Percentiles rank a stretch among this genome's conserved stretches.
Evolutionary conservation across 495 filamentous ascomycete genomes (phyloP).

Genomic region (Trichodelitschia bisporula): DNA sequence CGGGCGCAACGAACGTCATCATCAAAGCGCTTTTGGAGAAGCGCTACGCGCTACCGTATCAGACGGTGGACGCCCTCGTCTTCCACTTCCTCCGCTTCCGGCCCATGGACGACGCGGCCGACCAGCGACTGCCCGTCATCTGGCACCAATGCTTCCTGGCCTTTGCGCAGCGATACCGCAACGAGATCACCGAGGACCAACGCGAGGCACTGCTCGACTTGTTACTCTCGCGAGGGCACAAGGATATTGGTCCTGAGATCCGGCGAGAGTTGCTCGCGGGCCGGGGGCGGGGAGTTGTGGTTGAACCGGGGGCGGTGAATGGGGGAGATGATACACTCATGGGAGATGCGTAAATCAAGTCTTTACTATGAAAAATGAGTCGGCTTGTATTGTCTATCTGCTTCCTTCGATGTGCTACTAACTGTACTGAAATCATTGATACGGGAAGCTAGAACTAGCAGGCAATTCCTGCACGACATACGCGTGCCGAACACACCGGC

Average conservation of each 20-base stretch:
- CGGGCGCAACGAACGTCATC: conserved; percentile 70
- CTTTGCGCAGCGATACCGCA: conserved; percentile 83
- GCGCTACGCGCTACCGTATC: conserved; percentile 85
- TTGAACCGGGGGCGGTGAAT: conserved; percentile 29
- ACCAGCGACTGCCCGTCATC: conserved; percentile 47
- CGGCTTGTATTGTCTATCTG: no score
- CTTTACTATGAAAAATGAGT: no score
- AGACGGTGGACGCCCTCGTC: conserved; percentile 80
- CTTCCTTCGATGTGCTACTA: no score
- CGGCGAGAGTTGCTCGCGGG: conserved; percentile 76
- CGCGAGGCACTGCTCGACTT: conserved; percentile 78
- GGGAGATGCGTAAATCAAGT: no score
- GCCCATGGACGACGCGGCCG: conserved; percentile 20
- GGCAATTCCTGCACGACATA: no score
- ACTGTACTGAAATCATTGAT: no score
- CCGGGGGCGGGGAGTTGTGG: conserved; percentile 54
- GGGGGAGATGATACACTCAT: conserved; percentile 82
- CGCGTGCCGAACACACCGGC: no score
- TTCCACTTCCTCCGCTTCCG: conserved; percentile 91
- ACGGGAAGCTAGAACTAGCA: no score
- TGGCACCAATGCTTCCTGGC: conserved; percentile 78
- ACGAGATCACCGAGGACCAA: conserved; percentile 84
- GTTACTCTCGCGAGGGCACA: conserved; percentile 65
- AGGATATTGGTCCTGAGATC: conserved; percentile 73
- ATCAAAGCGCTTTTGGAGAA: conserved; percentile 85